A percentile compares a stretch with the other conserved stretches of the same genome.
phyloP scores from a whole-genome alignment of 225 moss, liverwort and hornwort species.

The Thuidium tamariscinum region DNA sequence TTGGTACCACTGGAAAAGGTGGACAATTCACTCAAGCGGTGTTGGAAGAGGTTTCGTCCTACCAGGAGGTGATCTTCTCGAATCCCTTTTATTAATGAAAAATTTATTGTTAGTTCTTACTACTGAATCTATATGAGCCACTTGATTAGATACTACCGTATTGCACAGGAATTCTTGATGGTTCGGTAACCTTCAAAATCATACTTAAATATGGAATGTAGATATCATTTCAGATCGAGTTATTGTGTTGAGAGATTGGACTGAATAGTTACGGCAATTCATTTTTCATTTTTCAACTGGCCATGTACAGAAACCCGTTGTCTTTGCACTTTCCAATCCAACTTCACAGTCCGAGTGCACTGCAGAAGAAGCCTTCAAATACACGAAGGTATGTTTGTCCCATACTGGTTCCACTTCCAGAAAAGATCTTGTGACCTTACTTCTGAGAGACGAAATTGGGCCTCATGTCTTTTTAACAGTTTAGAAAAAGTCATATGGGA shows the following conservation, averaged over 20 bases:
- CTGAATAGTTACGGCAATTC: neutral
- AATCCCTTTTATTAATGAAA: neutral
- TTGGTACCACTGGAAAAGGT: slow-evolving; percentile 60
- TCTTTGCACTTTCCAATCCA: slow-evolving; percentile 79
- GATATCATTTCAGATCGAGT: neutral
- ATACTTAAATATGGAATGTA: neutral
- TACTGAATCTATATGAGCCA: neutral
- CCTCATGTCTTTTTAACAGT: neutral
- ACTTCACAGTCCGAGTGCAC: slow-evolving; percentile 65
- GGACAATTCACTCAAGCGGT: slow-evolving; percentile 52
- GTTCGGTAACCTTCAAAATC: neutral
- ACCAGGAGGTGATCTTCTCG: slow-evolving; percentile 29
- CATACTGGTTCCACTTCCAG: neutral
- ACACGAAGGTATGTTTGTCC: slow-evolving; percentile 37
- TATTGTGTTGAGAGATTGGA: neutral
- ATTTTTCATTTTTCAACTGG: neutral
- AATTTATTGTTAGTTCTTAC: neutral
- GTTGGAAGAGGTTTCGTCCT: slow-evolving; percentile 53
- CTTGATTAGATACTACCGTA: neutral
- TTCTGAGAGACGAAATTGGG: neutral
- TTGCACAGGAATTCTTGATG: neutral
- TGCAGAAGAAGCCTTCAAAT: slow-evolving; percentile 60
- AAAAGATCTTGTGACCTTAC: neutral
- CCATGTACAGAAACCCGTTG: slow-evolving; percentile 51
- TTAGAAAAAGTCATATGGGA: neutral